Evolutionary conservation across 2,329 filamentous ascomycete genomes (phyloP).

Genomic region (Fusarium verrucosum): DNA sequence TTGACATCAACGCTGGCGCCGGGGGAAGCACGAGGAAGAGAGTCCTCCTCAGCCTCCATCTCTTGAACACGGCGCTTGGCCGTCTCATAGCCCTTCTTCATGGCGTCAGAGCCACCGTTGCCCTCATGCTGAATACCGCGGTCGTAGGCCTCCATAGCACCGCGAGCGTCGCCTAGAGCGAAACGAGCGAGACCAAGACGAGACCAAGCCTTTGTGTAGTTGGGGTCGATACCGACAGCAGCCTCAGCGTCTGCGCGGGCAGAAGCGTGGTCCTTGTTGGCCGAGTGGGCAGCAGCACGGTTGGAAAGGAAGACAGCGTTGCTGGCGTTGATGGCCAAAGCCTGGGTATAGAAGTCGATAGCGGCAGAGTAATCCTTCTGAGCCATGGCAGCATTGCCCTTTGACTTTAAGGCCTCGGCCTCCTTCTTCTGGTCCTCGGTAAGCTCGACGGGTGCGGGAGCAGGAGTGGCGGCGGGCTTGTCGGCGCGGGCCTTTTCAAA

Average conservation of each 20-base stretch:
- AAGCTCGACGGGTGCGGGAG: conserved; percentile 46
- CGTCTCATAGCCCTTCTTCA: conserved; percentile 97
- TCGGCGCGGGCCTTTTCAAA: conserved; percentile 83
- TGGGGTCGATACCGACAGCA: conserved; percentile 85
- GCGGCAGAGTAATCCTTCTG: conserved; percentile 87
- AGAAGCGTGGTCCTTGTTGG: conserved; percentile 82
- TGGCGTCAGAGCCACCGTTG: conserved; percentile 91
- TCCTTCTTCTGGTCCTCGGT: conserved; percentile 74
- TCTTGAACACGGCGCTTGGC: conserved; percentile 88
- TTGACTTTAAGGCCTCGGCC: conserved; percentile 87
- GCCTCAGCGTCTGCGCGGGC: conserved; percentile 90
- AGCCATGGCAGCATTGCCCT: conserved; percentile 94
- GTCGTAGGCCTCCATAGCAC: conserved; percentile 93
- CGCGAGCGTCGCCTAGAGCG: conserved; percentile 88
- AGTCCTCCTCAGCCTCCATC: conserved; percentile 63
- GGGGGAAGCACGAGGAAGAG: conserved; percentile 57
- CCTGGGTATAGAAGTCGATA: conserved; percentile 88
- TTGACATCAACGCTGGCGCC: conserved; percentile 63
- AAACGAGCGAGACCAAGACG: conserved; percentile 90
- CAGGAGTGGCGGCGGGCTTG: conserved; percentile 50
- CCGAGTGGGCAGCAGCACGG: conserved; percentile 92
- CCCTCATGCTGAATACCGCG: conserved; percentile 94
- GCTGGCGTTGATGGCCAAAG: conserved; percentile 79
- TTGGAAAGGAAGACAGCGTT: conserved; percentile 99
- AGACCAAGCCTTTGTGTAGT: conserved; percentile 98